Evolutionary conservation across 257 asterid genomes (phyloP), one percentile per base, ranked within the genome.

Genomic region (Mitragyna speciosa): DNA sequence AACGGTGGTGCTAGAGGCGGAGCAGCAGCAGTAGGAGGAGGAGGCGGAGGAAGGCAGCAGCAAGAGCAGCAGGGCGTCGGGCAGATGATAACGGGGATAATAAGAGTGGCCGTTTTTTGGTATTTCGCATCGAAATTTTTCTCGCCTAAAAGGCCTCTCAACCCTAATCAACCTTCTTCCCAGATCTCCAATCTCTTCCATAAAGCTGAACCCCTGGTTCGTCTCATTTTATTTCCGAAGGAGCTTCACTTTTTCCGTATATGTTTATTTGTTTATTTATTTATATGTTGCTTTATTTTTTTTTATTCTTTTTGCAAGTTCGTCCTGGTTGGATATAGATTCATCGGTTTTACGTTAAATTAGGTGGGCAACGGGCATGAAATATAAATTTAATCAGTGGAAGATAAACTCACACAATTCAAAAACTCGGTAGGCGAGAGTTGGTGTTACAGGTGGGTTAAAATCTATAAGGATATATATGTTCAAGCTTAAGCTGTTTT

Each of bases 181-280:
- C 99, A 96, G 98, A 93, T 92, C 97, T 90, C 97, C 81, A 96
- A 96, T 91, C 93, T 96, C 64, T 96, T 96, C 80, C 90, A 87
- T 71, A 93, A 91, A 85, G 98, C 90, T 75, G 97, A 96, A 78
- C 78, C 86, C 24, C 56, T 96, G 98, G 99, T 95, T 49, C 36
- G 90, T 86, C 26, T 48, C 51, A 56, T 1, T 20, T 39, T 54
- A 39, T 71, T 49, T 58, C 36, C 47, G 0, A 45, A 4, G 4
- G 28, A 20, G 26, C n/a, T 5, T n/a, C 45, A 3, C 71, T 47
- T 45, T 5, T 77, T 15, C 4, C 7, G 15, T 63, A 22, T 17
- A 16, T 19, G 22, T 33, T 12, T 49, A 56, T 41, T 0, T 8
- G 10, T 45, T 15, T n/a, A 22, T 17, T n/a, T 19, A 30, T 33